Evolutionary conservation across 2,329 filamentous ascomycete genomes (phyloP).

Genomic region (Iodosphaeria phyllophila): DNA sequence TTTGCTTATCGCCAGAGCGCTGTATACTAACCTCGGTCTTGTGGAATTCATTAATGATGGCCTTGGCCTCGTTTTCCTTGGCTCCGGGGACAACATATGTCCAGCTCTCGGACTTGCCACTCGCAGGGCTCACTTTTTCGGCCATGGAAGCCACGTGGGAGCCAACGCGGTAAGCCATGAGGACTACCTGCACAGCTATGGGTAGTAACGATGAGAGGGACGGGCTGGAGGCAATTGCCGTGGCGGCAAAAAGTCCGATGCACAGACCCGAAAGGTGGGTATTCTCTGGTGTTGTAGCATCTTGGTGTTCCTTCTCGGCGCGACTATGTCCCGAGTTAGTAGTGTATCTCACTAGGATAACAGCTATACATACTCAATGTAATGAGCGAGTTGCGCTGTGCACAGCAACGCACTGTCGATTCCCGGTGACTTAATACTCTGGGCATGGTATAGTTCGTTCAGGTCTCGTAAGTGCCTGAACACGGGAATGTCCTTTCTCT

Average conservation of each 20-base stretch:
- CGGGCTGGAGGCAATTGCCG: constrained; percentile 43
- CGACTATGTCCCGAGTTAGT: constrained; percentile 21
- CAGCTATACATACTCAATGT: constrained; percentile 37
- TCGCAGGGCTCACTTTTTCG: constrained; percentile 21
- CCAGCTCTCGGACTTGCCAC: constrained; percentile 38
- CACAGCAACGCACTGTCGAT: constrained; percentile 47
- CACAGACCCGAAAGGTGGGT: constrained; percentile 44
- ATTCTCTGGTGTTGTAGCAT: constrained; percentile 28
- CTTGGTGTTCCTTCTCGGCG: constrained; percentile 32
- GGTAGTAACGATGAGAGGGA: constrained; percentile 42
- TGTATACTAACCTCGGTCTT: constrained; percentile 24
- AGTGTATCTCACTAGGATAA: not conserved
- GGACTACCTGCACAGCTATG: constrained; percentile 42
- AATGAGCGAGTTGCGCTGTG: constrained; percentile 47
- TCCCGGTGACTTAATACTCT: constrained; percentile 36
- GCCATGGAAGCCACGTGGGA: constrained; percentile 32
- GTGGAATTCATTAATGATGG: constrained; percentile 38
- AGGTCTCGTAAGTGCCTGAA: constrained; percentile 46
- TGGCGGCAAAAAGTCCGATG: constrained; percentile 52
- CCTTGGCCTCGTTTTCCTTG: constrained; percentile 28
- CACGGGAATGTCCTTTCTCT: constrained; percentile 38
- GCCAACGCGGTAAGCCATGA: constrained; percentile 48
- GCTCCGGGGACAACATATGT: constrained; percentile 44
- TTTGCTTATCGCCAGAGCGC: not conserved
- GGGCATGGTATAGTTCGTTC: constrained; percentile 43